Conservation (phyloP, 345 rosid species). For the Eucalyptus marginata region DNA sequence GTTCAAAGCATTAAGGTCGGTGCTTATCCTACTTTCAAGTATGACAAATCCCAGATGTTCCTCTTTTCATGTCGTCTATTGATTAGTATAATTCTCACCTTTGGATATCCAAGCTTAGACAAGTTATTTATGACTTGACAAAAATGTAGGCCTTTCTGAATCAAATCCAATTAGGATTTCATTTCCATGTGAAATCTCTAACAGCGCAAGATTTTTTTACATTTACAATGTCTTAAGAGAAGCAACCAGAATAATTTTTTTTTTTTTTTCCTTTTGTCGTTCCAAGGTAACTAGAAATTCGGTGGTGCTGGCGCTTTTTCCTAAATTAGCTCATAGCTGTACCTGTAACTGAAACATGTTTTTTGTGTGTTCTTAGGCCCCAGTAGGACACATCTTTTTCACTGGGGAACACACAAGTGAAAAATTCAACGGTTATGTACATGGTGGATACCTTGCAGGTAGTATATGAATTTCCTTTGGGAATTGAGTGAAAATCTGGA, state of each 20-base stretch:
- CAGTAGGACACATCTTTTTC: constrained; percentile 75
- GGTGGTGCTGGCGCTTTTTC: not conserved
- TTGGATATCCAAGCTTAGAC: not conserved
- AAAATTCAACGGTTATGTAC: constrained; percentile 84
- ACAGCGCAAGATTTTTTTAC: not conserved
- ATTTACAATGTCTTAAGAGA: not conserved
- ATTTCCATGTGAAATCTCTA: not conserved
- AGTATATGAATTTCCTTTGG: not conserved
- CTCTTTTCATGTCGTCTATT: not conserved
- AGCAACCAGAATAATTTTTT: not conserved
- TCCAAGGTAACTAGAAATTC: not conserved
- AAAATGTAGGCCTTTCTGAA: not conserved
- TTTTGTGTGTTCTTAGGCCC: constrained; percentile 34
- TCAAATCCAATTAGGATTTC: not conserved
- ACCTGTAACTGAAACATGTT: not conserved
- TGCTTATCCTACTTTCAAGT: not conserved
- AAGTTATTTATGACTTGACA: not conserved
- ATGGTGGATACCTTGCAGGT: constrained; percentile 94
- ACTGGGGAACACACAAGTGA: constrained; percentile 98
- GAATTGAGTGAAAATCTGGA: not conserved
- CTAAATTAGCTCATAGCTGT: not conserved
- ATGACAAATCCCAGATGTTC: not conserved
- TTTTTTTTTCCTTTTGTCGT: not conserved
- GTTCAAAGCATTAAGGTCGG: constrained; percentile 53
- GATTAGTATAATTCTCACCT: not conserved